These are phyloP conservation scores for Coffea canephora DNA, from an alignment of 257 asterid genomes.

Conservation along the genomic window DNA sequence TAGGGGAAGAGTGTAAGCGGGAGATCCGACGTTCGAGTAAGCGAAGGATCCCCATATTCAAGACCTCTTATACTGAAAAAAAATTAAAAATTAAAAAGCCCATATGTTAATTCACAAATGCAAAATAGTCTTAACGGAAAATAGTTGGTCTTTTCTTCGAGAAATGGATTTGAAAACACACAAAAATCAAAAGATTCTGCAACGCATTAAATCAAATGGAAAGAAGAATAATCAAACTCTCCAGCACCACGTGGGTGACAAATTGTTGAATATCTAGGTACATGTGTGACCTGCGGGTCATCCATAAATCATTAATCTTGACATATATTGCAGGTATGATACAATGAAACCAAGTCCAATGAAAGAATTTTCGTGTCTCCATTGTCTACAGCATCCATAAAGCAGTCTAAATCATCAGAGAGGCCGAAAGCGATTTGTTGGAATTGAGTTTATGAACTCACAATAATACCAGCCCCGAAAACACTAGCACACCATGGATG, in stretches of 20 bases:
- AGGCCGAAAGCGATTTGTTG: slow-evolving; percentile 9
- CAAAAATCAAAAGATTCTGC: no score
- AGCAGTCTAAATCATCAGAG: slow-evolving; percentile 14
- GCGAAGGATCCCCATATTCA: no score
- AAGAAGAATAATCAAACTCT: neutral
- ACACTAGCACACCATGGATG: neutral
- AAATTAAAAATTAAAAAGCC: no score
- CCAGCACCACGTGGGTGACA: slow-evolving; percentile 1
- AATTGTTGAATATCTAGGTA: neutral
- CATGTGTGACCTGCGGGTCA: slow-evolving; percentile 2
- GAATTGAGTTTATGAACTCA: neutral
- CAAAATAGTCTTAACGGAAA: no score
- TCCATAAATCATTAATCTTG: neutral
- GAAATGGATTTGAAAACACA: no score
- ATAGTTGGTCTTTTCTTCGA: no score
- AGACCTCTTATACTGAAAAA: no score
- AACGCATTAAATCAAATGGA: no score
- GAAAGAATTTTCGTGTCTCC: no score
- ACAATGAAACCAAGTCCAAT: slow-evolving; percentile 10
- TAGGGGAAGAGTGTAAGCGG: no score
- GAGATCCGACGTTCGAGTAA: no score
- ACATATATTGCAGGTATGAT: neutral
- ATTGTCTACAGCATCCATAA: neutral
- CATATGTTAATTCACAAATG: no score
- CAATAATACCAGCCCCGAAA: neutral